phyloP scores from a whole-genome alignment of 257 asterid species.

The Cinchona pubescens region DNA sequence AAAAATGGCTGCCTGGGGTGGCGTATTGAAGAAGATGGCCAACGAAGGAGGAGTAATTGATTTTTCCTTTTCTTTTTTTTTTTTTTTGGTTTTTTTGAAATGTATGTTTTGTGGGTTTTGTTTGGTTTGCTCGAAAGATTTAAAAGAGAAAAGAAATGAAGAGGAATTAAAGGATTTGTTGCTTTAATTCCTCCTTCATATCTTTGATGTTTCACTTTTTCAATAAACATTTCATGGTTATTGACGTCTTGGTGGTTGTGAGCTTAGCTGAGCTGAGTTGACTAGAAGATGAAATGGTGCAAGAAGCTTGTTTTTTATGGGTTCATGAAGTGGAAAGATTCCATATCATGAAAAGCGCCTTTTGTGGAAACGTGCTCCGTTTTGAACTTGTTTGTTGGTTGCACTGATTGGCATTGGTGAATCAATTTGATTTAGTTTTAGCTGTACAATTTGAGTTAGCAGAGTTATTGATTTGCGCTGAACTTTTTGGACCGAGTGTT shows the following conservation, averaged over 20 bases:
- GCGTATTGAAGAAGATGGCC: conserved; percentile 28
- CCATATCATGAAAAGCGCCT: too few species aligned
- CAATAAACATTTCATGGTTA: background rate
- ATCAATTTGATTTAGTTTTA: background rate
- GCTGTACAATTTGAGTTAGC: background rate
- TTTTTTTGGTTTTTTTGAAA: background rate
- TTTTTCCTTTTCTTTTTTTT: too few species aligned
- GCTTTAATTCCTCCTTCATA: background rate
- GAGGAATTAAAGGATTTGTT: background rate
- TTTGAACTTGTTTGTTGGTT: background rate
- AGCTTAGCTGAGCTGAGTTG: background rate
- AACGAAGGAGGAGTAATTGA: too few species aligned
- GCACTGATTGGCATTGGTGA: background rate
- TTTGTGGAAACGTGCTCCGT: background rate
- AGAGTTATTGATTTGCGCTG: too few species aligned
- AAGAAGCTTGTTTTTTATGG: background rate
- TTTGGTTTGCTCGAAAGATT: background rate
- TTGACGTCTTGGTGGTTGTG: background rate
- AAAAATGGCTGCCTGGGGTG: conserved; percentile 3
- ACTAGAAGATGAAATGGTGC: background rate
- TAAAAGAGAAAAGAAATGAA: background rate
- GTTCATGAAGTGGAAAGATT: background rate
- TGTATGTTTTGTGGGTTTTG: background rate
- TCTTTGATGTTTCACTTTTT: background rate
- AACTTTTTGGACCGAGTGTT: background rate